These are phyloP conservation scores for Cyberlindnera saturnus DNA, from an alignment of 805 yeast genomes.

Conservation along the genomic window DNA sequence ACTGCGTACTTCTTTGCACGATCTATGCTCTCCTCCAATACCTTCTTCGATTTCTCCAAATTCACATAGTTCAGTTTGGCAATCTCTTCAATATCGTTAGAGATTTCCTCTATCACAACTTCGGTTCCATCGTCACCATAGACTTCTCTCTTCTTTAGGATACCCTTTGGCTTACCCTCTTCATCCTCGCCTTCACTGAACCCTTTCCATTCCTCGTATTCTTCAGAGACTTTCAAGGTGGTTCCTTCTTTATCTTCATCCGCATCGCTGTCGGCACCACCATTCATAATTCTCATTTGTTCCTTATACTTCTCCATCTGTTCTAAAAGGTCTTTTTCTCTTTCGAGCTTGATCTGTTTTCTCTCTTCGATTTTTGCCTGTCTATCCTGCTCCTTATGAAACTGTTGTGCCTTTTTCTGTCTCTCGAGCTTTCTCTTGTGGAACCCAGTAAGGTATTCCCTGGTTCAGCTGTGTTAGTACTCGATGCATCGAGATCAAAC, in stretches of 20 bases:
- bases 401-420: conserved; percentile 78
- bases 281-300: conserved; percentile 28
- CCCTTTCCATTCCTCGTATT: background rate
- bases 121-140: conserved; percentile 32
- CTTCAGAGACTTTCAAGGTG: conserved; percentile 5
- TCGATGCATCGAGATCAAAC: background rate
- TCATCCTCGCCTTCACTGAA: conserved; percentile 29
- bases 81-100: conserved; percentile 47
- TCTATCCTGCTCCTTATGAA: conserved; percentile 71
- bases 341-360: conserved; percentile 58
- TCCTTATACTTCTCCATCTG: conserved; percentile 55
- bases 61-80: conserved; percentile 70
- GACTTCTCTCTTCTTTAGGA: conserved; percentile 21
- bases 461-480: conserved; percentile 3
- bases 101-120: conserved; percentile 43
- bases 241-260: conserved; percentile 18
- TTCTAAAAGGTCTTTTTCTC: conserved; percentile 57
- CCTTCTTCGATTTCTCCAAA: conserved; percentile 57
- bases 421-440: conserved; percentile 89
- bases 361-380: conserved; percentile 72
- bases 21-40: conserved; percentile 66
- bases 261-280: conserved; percentile 14
- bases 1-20: conserved; percentile 83
- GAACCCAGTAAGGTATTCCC: conserved; percentile 87
- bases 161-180: conserved; percentile 18